phyloP scores from a whole-genome alignment of 2,329 filamentous ascomycete species.

The Colletotrichum sp. region DNA sequence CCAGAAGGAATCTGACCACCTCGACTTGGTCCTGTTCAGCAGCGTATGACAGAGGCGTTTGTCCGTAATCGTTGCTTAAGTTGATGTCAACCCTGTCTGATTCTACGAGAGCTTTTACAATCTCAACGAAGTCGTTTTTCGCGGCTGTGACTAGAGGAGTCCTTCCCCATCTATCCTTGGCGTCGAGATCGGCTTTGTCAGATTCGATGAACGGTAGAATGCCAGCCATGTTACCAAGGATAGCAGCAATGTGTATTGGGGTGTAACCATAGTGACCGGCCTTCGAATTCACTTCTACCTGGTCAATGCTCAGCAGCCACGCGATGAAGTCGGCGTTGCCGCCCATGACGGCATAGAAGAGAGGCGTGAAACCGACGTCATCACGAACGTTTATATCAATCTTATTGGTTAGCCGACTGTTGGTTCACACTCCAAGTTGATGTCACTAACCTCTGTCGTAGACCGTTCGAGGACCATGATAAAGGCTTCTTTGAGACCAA shows the following conservation, averaged over 20 bases:
- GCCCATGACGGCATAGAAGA: background rate
- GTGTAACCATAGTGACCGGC: too few relatives aligned
- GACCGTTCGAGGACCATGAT: fast-evolving
- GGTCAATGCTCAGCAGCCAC: background rate
- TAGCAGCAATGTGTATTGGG: too few relatives aligned
- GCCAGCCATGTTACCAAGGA: fast-evolving
- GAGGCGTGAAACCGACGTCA: background rate
- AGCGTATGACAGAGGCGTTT: background rate
- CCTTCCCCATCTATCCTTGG: fast-evolving
- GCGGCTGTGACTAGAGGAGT: too few relatives aligned
- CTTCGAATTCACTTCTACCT: too few relatives aligned
- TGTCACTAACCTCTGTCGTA: background rate
- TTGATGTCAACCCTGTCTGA: background rate
- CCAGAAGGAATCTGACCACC: background rate
- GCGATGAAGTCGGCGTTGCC: background rate
- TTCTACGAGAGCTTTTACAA: background rate
- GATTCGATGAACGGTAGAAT: background rate
- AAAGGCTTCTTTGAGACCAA: background rate
- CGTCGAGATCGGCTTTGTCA: background rate
- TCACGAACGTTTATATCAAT: background rate
- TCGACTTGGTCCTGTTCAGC: background rate
- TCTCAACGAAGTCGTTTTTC: too few relatives aligned
- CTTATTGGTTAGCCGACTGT: fast-evolving
- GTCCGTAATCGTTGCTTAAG: too few relatives aligned
- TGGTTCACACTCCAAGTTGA: fast-evolving